Percentiles rank a stretch among this genome's conserved stretches.
Evolutionary conservation across 768 basidiomycete species (phyloP).

Genomic region (Lactarius psammicola): DNA sequence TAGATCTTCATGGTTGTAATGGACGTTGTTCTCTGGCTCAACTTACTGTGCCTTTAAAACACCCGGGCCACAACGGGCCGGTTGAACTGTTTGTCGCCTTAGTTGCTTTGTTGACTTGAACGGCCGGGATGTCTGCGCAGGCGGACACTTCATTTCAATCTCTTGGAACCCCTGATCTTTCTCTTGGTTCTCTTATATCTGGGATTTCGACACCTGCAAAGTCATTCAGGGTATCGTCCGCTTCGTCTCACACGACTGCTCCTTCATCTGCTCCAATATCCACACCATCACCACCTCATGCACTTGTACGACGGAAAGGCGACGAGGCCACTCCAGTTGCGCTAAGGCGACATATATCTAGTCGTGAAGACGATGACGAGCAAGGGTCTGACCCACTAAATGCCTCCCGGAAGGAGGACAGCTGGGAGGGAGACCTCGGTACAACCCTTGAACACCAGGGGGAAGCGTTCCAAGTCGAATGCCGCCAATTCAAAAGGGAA

Average conservation of each 20-base stretch:
- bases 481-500: constrained; percentile 41
- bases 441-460: constrained; percentile 49
- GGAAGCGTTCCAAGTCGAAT: constrained; percentile 44
- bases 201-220: constrained; percentile 30
- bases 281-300: constrained; percentile 30
- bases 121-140: constrained; percentile 23
- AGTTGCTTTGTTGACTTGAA: too few species aligned
- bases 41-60: not conserved
- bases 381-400: constrained; percentile 25
- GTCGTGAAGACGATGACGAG: constrained; percentile 25
- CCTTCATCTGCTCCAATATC: constrained; percentile 30
- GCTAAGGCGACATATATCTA: constrained; percentile 18
- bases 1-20: constrained; percentile 74
- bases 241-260: constrained; percentile 28
- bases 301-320: constrained; percentile 18
- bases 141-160: constrained; percentile 26
- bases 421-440: constrained; percentile 49
- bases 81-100: not conserved
- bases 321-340: constrained; percentile 26
- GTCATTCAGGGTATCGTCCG: constrained; percentile 27
- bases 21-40: not conserved
- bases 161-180: constrained; percentile 29
- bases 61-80: constrained; percentile 1
- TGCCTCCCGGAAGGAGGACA: constrained; percentile 30
- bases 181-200: constrained; percentile 30